Evolutionary conservation across 169 alveolate species (phyloP).

Genomic region (Neospora caninum): DNA sequence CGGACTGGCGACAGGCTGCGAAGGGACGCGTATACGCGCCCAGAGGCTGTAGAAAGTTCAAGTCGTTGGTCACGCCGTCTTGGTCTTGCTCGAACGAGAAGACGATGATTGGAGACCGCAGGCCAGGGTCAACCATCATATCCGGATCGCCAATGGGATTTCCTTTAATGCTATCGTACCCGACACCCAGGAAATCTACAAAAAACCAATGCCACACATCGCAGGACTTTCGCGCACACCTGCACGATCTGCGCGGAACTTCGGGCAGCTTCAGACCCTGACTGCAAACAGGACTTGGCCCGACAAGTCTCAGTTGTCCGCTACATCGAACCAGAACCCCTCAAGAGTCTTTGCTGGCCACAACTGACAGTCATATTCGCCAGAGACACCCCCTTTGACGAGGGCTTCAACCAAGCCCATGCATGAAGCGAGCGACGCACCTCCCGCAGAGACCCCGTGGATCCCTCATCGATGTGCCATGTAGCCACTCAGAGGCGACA

Average conservation of each 20-base stretch:
- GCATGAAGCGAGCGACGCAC: too few species aligned
- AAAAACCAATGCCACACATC: not conserved
- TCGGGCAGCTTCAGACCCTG: not conserved
- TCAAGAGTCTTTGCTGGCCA: too few species aligned
- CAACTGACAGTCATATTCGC: too few species aligned
- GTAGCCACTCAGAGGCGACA: too few species aligned
- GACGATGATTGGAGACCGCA: slow-evolving; percentile 81
- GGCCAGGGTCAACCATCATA: slow-evolving; percentile 85
- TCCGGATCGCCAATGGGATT: slow-evolving; percentile 87
- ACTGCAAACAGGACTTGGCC: not conserved
- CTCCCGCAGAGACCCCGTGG: too few species aligned
- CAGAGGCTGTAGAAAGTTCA: slow-evolving; percentile 76
- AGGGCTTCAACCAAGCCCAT: too few species aligned
- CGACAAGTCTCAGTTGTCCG: too few species aligned
- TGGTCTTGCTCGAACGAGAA: slow-evolving; percentile 66
- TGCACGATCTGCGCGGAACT: not conserved
- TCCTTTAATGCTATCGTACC: slow-evolving; percentile 84
- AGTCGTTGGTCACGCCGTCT: slow-evolving; percentile 71
- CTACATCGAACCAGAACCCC: too few species aligned
- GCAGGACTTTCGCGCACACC: not conserved
- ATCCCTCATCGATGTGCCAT: too few species aligned
- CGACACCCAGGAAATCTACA: slow-evolving; percentile 81
- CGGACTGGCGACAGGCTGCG: slow-evolving; percentile 82
- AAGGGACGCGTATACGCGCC: slow-evolving; percentile 84
- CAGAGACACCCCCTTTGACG: too few species aligned